A percentile compares a stretch with the other conserved stretches of the same genome.
Evolutionary conservation across 2,329 filamentous ascomycete species (phyloP).

Genomic region (Myotisia sp.): DNA sequence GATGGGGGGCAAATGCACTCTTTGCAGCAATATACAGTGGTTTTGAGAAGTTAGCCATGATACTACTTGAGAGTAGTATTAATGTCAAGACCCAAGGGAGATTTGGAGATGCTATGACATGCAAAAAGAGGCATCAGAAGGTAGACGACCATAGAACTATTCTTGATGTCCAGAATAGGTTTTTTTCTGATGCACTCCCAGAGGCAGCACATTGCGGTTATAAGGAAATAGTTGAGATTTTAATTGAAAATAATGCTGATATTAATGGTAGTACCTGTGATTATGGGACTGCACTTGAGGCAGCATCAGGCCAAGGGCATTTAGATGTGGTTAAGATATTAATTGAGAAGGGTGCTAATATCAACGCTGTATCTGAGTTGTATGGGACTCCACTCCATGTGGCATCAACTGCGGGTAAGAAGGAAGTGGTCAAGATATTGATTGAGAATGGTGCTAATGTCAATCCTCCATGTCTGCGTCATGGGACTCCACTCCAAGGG

Average conservation of each 20-base stretch:
- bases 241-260: slow-evolving; percentile 2
- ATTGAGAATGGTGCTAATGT: slow-evolving; percentile 11
- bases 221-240: background rate
- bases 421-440: slow-evolving; percentile 8
- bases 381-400: background rate
- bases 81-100: too few species aligned
- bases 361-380: slow-evolving; percentile 6
- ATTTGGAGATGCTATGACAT: too few species aligned
- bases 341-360: slow-evolving; percentile 10
- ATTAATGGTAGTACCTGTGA: background rate
- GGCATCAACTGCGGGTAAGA: slow-evolving; percentile 3
- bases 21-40: background rate
- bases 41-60: too few species aligned
- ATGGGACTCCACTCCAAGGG: background rate
- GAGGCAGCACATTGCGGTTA: background rate
- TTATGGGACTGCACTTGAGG: slow-evolving; percentile 10
- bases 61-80: too few species aligned
- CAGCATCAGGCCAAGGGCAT: slow-evolving; percentile 9
- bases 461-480: too few species aligned
- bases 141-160: slow-evolving; percentile 2
- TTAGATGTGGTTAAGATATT: slow-evolving; percentile 9
- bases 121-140: too few species aligned
- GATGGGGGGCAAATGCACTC: too few species aligned
- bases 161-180: background rate
- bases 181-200: background rate